A percentile compares a stretch with the other conserved stretches of the same genome.
Conservation (phyloP, 2,329 filamentous ascomycete genomes). For the Lecanicillium sp. region DNA sequence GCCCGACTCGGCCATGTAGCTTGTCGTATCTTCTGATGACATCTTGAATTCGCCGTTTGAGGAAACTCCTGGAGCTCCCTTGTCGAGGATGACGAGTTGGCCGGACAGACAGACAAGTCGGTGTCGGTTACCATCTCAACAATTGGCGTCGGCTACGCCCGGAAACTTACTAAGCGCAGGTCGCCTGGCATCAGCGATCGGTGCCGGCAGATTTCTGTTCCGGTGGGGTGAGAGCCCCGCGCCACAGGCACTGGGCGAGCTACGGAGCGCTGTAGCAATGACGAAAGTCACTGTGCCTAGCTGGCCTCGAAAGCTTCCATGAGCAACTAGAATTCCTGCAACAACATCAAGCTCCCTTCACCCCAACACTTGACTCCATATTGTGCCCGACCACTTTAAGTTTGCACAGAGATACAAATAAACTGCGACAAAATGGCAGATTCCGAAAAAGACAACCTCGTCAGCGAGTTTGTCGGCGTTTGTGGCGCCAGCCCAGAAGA, state of each 20-base stretch:
- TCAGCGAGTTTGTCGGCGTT: conserved; percentile 20
- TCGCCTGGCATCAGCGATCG: conserved; percentile 8
- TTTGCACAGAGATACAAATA: not conserved
- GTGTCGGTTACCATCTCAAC: too few relatives aligned
- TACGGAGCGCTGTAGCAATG: conserved; percentile 12
- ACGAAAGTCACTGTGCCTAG: conserved; percentile 12
- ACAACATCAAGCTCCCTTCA: not conserved
- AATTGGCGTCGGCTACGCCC: too few relatives aligned
- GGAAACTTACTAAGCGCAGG: too few relatives aligned
- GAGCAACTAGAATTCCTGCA: not conserved
- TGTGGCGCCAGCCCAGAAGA: conserved; percentile 18
- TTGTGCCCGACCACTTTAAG: not conserved
- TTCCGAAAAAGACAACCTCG: conserved; percentile 15
- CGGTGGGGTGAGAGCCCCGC: conserved; percentile 16
- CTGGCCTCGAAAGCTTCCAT: not conserved
- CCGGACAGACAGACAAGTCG: too few relatives aligned
- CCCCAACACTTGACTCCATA: not conserved
- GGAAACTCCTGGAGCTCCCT: too few relatives aligned
- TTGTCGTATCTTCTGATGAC: too few relatives aligned
- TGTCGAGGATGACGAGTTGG: too few relatives aligned
- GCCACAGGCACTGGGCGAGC: conserved; percentile 9
- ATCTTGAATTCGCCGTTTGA: too few relatives aligned
- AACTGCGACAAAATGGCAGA: conserved; percentile 21
- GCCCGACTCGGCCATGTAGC: conserved; percentile 50
- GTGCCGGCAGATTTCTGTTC: conserved; percentile 21